Base-by-base conservation (phyloP, 495 filamentous ascomycete genomes). In the Mytilinidion resinicola region DNA sequence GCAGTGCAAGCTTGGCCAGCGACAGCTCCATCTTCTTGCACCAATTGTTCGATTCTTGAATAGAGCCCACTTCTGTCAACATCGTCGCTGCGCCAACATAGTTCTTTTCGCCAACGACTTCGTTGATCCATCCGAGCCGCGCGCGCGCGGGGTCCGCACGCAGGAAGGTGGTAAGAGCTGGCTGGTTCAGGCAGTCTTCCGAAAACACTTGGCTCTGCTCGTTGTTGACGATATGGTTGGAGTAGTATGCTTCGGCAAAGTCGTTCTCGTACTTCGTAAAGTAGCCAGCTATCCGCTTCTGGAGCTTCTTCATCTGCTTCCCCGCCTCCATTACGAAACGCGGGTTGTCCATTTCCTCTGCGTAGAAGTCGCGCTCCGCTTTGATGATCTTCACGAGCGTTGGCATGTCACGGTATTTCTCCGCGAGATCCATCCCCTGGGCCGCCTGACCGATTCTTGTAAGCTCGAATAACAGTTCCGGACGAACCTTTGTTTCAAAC, bases 121-220 rank as follows among this genome's bases (percentile, higher is more conserved):
- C 91, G 70, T 97, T 92, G 72, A 98, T 92, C 93, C 93, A 98
- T 39, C 85, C 79, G n/a, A 96, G 70, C 63, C 87, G 88, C 39
- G 84, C 82, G 46, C 88, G 85, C 60, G 82, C 72, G 9, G 82
- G 80, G 61, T 84, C 78, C 30, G 77, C 81, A 34, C 87, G 82
- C 44, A 97, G 75, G 66, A 89, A 97, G 34, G 74, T 76, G 10
- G 90, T 96, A 20, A 90, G 75, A 60, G 82, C 83, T 33, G 74
- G 69, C 67, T 84, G 83, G 60, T 84, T 83, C 57, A 81, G 74
- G 43, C 75, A 72, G 4, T 79, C 77, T 42, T 86, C 84, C 25
- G 81, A 71, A 57, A 99, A 79, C 34, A 96, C 77, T 0, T 78
- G 76, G 30, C 82, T 79, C 9, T 89, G 76, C 4, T 82, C 78